Evolutionary conservation across 805 yeast genomes (phyloP), one percentile per base, ranked within the genome.

Genomic region (Cyberlindnera xishuangbannaensis): DNA sequence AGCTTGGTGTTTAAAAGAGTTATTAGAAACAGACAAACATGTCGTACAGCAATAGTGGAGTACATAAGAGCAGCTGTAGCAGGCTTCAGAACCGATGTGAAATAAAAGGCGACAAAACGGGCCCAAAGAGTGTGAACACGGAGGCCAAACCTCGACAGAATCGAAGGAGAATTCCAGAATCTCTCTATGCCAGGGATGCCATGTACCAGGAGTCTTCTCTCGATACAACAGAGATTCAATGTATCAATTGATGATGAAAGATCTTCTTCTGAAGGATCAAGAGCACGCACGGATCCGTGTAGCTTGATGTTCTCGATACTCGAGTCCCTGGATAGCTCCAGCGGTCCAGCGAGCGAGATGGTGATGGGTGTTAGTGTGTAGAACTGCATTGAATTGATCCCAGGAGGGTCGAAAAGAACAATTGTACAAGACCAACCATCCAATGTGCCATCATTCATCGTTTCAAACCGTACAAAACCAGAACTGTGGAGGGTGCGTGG

Each of bases 301-400:
- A 22, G 18, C 19, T 41, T 33, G 17, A 34, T 24, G 14, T 39
- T 15, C 15, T 33, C 19, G 11, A 32, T 10, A 24, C 30, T 19
- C 11, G 6, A 13, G 15, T 18, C 15, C 15, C 16, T 14, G 14
- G 15, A 4, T 5, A 4, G 3, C 19, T 12, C 8, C 18, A 13
- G 15, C 7, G 26, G 12, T 10, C 58, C 66, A 3, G 62, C 58
- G 11, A 69, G 52, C 12, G 78, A 80, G 8, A 87, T 65, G 4
- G 75, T 59, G 4, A 86, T 82, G 0, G 95, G 94, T n/a, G 67
- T 61, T 4, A 78, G 53, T 0, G 96, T 78, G 43, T 75, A 81
- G 53, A 83, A 85, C 44, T 87, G 95, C 65, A 88, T 67, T 38
- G 73, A 69, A 18, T 65, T 66, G 14, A 81, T 73, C 27, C 71